phyloP scores from a whole-genome alignment of 805 yeast species.

The Cyberlindnera misumaiensis region DNA sequence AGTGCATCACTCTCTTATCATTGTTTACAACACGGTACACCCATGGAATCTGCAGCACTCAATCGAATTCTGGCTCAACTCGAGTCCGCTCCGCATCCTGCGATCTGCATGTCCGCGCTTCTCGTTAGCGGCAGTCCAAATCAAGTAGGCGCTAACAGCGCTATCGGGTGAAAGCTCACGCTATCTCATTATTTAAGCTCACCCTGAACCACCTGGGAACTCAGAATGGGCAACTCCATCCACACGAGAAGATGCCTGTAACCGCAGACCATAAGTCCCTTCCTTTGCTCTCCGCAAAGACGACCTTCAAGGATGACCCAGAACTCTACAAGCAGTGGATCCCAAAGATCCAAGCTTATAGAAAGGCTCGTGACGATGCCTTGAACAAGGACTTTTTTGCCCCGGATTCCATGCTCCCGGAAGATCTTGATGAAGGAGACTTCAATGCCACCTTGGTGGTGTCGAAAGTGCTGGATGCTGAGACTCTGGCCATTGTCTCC shows the following conservation, averaged over 20 bases:
- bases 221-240: too few relatives aligned
- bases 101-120: too few relatives aligned
- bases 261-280: neutral
- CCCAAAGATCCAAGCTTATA: constrained; percentile 20
- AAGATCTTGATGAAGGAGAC: constrained; percentile 15
- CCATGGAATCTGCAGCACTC: too few relatives aligned
- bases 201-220: too few relatives aligned
- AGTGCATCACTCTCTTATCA: too few relatives aligned
- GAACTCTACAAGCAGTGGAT: constrained; percentile 15
- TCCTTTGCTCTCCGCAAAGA: neutral
- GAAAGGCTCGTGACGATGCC: constrained; percentile 11
- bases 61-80: too few relatives aligned
- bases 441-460: constrained; percentile 22
- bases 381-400: constrained; percentile 16
- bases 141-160: too few relatives aligned
- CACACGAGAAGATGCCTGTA: neutral
- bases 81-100: too few relatives aligned
- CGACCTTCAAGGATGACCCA: constrained; percentile 12
- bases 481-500: constrained; percentile 12
- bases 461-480: constrained; percentile 15
- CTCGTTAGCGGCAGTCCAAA: too few relatives aligned
- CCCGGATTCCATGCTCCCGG: constrained; percentile 14
- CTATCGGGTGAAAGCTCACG: too few relatives aligned
- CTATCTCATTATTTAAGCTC: too few relatives aligned
- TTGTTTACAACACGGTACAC: too few relatives aligned